These are phyloP conservation scores for Hymenoscyphus linearis DNA, from an alignment of 2,329 filamentous ascomycete genomes.

Conservation along the genomic window DNA sequence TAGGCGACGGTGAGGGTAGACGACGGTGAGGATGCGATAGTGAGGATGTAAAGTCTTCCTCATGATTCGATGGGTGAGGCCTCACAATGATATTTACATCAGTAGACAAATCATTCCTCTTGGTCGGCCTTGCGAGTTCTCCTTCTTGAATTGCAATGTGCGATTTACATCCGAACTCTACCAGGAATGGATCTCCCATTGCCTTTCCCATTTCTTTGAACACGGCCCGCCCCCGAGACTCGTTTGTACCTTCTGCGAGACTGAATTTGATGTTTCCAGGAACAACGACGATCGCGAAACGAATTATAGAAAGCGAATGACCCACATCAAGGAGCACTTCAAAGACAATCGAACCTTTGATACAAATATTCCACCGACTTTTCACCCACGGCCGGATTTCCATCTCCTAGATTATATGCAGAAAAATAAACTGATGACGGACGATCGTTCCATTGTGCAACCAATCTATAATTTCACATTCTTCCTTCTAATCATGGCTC, in stretches of 20 bases:
- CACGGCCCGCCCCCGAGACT: background rate
- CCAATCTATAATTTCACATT: too few relatives aligned
- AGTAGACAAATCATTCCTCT: too few relatives aligned
- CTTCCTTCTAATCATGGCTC: too few relatives aligned
- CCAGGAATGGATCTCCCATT: background rate
- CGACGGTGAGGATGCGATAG: too few relatives aligned
- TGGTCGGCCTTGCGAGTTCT: background rate
- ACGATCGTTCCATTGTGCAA: too few relatives aligned
- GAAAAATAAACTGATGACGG: too few relatives aligned
- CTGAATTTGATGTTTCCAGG: constrained; percentile 1
- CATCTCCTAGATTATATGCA: constrained; percentile 37
- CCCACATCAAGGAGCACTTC: constrained; percentile 43
- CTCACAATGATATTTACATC: too few relatives aligned
- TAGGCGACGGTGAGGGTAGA: too few relatives aligned
- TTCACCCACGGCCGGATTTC: constrained; percentile 37
- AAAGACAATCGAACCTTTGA: constrained; percentile 19
- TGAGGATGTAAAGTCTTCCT: too few relatives aligned
- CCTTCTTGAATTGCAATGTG: background rate
- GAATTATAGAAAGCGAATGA: constrained; percentile 38
- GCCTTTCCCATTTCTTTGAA: background rate
- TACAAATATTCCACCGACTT: background rate
- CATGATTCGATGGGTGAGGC: too few relatives aligned
- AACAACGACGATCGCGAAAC: constrained; percentile 6
- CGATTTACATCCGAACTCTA: background rate
- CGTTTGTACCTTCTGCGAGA: background rate